phyloP scores from a whole-genome alignment of 441 rosid species.

The Monsonia emarginata region DNA sequence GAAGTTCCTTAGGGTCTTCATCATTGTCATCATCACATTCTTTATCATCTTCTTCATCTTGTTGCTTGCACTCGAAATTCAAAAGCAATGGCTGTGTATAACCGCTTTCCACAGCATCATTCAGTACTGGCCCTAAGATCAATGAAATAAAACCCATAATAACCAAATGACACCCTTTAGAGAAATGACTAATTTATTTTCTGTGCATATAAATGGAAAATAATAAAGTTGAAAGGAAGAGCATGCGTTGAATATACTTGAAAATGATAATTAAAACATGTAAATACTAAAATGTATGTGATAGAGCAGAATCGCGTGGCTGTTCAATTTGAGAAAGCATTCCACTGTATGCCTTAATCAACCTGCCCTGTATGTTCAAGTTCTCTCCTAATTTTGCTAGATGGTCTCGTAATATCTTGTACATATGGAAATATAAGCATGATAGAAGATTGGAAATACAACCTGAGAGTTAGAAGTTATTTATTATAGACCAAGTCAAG shows the following conservation, averaged over 20 bases:
- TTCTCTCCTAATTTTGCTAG: too few species aligned
- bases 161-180: too few species aligned
- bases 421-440: too few species aligned
- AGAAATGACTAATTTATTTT: background rate
- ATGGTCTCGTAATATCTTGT: too few species aligned
- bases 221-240: background rate
- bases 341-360: too few species aligned
- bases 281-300: background rate
- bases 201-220: background rate
- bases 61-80: constrained; percentile 19
- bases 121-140: constrained; percentile 20
- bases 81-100: constrained; percentile 26
- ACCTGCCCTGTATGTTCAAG: too few species aligned
- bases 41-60: constrained; percentile 20
- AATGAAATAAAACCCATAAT: background rate
- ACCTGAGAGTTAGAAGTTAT: background rate
- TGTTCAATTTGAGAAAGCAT: too few species aligned
- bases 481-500: background rate
- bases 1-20: constrained; percentile 20
- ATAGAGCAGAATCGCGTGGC: background rate
- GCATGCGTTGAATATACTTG: background rate
- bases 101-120: constrained; percentile 27
- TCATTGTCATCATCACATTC: constrained; percentile 27
- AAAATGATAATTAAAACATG: background rate
- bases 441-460: too few species aligned